Evolutionary conservation across 495 filamentous ascomycete genomes (phyloP).

Genomic region (Durotheca rogersii): DNA sequence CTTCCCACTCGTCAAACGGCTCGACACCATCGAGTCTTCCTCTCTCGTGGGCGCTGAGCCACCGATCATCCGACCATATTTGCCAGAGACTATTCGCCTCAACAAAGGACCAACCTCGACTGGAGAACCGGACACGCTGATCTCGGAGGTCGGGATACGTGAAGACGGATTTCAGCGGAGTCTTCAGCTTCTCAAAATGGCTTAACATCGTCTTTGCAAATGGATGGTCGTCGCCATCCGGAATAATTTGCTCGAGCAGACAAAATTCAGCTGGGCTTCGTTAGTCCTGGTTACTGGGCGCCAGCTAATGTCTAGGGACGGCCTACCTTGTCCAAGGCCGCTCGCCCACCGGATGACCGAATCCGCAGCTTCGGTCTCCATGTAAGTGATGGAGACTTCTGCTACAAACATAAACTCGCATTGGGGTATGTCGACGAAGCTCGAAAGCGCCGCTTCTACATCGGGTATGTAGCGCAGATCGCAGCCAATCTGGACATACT

Average conservation of each 20-base stretch:
- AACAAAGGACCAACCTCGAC: conserved; percentile 63
- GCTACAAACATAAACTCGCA: conserved; percentile 75
- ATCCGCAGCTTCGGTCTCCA: conserved; percentile 75
- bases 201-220: conserved; percentile 86
- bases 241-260: conserved; percentile 85
- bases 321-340: conserved; percentile 60
- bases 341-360: conserved; percentile 69
- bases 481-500: conserved; percentile 79
- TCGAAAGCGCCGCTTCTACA: conserved; percentile 57
- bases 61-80: conserved; percentile 69
- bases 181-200: conserved; percentile 79
- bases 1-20: conserved; percentile 95
- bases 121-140: conserved; percentile 66
- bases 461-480: conserved; percentile 67
- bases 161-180: conserved; percentile 69
- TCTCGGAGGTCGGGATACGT: conserved; percentile 64
- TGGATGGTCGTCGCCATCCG: conserved; percentile 71
- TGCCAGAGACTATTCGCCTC: conserved; percentile 70
- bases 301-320: background rate
- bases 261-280: conserved; percentile 62
- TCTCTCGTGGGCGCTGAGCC: conserved; percentile 58
- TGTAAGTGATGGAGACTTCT: conserved; percentile 90
- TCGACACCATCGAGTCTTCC: conserved; percentile 64
- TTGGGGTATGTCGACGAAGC: conserved; percentile 53
- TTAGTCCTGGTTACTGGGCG: conserved; percentile 29